A percentile compares a stretch with the other conserved stretches of the same genome.
Conservation (phyloP, 805 yeast genomes). For the Metschnikowia drakensbergensis region DNA sequence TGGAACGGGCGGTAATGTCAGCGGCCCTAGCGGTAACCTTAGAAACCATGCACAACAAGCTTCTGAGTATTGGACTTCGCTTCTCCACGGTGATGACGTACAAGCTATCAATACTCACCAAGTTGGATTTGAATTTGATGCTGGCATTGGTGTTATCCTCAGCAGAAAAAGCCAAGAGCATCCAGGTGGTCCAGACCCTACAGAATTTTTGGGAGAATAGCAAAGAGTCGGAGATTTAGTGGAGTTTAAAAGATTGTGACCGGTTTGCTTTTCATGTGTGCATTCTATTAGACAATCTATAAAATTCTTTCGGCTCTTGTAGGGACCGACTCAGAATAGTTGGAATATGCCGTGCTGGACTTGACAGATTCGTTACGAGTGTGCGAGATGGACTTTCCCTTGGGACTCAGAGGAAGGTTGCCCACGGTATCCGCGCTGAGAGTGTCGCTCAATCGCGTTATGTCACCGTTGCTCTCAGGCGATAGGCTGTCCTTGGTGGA, state of each 20-base stretch:
- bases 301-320: slow-evolving; percentile 13
- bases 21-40: slow-evolving; percentile 7
- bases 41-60: slow-evolving; percentile 4
- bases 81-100: slow-evolving; percentile 4
- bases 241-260: background rate
- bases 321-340: slow-evolving; percentile 13
- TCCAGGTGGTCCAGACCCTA: slow-evolving; percentile 7
- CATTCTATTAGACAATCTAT: slow-evolving; percentile 7
- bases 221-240: background rate
- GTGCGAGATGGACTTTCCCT: slow-evolving; percentile 10
- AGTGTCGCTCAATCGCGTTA: slow-evolving; percentile 17
- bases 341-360: slow-evolving; percentile 15
- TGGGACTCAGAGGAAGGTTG: slow-evolving; percentile 6
- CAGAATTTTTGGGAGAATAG: slow-evolving; percentile 10
- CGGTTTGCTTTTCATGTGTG: background rate
- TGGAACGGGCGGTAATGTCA: slow-evolving; percentile 28
- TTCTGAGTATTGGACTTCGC: background rate
- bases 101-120: slow-evolving; percentile 6
- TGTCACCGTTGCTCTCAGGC: background rate
- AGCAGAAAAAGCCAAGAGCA: slow-evolving; percentile 3
- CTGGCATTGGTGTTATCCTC: slow-evolving; percentile 10
- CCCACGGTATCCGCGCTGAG: slow-evolving; percentile 6
- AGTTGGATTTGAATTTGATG: slow-evolving; percentile 7
- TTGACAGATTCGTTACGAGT: slow-evolving; percentile 8
- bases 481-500: slow-evolving; percentile 1